Percentiles rank a stretch among this genome's conserved stretches.
phyloP scores from a whole-genome alignment of 208 protist species.

The Leishmania mexicana region DNA sequence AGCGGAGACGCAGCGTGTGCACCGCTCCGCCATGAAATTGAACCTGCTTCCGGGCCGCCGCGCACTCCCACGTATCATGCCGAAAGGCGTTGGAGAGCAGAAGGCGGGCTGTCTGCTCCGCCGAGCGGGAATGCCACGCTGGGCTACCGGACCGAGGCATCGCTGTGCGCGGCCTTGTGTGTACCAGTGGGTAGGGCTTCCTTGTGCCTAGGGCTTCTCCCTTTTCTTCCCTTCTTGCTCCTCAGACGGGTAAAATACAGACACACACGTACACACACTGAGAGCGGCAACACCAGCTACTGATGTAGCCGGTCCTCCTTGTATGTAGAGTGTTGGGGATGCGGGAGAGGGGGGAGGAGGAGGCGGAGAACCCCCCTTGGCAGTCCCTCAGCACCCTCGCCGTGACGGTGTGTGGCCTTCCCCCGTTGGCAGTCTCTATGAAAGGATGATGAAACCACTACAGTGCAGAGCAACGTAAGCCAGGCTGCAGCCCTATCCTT shows the following conservation, averaged over 20 bases:
- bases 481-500: neutral
- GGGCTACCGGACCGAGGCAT: conserved; percentile 18
- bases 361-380: neutral
- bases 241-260: neutral
- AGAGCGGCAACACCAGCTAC: neutral
- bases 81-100: conserved; percentile 86
- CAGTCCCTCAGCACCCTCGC: neutral
- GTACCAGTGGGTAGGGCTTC: neutral
- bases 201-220: too few species aligned
- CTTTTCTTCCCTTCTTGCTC: neutral
- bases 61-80: conserved; percentile 86
- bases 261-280: neutral
- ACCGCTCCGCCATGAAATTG: conserved; percentile 37
- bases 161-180: neutral
- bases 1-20: conserved; percentile 45
- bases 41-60: conserved; percentile 39
- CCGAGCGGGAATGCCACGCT: conserved; percentile 52
- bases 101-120: conserved; percentile 82
- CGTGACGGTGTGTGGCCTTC: neutral
- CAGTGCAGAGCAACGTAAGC: neutral
- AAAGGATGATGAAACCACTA: neutral
- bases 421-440: neutral
- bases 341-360: too few species aligned
- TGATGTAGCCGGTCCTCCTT: neutral
- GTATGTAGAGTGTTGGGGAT: neutral